Evolutionary conservation across 106 monocot genomes (phyloP).

Genomic region (Gastrodia elata): DNA sequence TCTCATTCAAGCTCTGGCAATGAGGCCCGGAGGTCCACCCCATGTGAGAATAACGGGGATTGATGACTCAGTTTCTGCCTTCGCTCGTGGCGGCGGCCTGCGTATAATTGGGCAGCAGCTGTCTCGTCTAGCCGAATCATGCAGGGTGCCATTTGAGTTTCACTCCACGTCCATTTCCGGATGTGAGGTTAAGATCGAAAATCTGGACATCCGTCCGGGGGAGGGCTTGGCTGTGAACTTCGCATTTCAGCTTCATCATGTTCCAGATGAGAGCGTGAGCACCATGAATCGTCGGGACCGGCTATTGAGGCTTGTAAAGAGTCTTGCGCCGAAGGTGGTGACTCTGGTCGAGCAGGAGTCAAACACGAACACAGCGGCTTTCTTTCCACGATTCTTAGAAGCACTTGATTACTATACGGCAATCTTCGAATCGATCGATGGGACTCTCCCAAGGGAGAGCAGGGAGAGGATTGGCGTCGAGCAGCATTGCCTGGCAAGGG

Average conservation of each 20-base stretch:
- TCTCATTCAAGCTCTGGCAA: slow-evolving; percentile 73
- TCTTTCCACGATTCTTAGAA: slow-evolving; percentile 64
- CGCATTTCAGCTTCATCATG: slow-evolving; percentile 69
- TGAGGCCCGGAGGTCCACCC: slow-evolving; percentile 73
- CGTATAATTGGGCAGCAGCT: slow-evolving; percentile 52
- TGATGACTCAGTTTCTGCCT: slow-evolving; percentile 50
- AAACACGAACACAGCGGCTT: slow-evolving; percentile 83
- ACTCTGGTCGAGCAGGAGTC: slow-evolving; percentile 84
- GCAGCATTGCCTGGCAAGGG: slow-evolving; percentile 91
- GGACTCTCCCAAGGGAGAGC: slow-evolving; percentile 42
- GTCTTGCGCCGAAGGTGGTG: slow-evolving; percentile 66
- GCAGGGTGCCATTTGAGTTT: slow-evolving; percentile 71
- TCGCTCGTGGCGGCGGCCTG: slow-evolving; percentile 68
- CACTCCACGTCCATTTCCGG: slow-evolving; percentile 29
- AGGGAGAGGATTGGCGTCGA: slow-evolving; percentile 70
- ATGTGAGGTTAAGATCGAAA: slow-evolving; percentile 37
- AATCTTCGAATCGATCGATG: slow-evolving; percentile 80
- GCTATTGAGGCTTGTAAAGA: slow-evolving; percentile 65
- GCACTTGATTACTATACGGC: slow-evolving; percentile 57
- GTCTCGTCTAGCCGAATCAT: slow-evolving; percentile 41
- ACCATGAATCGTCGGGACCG: slow-evolving; percentile 77
- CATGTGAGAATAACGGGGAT: slow-evolving; percentile 68
- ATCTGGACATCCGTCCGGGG: slow-evolving; percentile 39
- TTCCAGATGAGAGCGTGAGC: slow-evolving; percentile 87
- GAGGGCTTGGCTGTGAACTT: slow-evolving; percentile 90